Evolutionary conservation across 495 filamentous ascomycete genomes (phyloP).

Genomic region (Rhizodiscina lignyota): DNA sequence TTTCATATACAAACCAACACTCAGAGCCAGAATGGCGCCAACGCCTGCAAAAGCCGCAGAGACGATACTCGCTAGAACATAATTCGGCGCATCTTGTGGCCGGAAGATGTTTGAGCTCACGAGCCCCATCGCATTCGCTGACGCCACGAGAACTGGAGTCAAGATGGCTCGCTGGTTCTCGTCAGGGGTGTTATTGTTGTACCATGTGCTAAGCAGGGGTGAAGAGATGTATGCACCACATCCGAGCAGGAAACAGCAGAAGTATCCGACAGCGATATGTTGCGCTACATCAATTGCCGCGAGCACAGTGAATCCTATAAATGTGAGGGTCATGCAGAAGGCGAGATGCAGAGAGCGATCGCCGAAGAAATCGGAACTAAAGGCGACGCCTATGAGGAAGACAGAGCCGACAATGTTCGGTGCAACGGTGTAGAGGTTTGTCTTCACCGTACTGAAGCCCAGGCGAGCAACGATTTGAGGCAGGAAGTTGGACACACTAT

Average conservation of each 20-base stretch:
- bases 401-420: slow-evolving; percentile 8
- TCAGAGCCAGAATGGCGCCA: slow-evolving; percentile 38
- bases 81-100: slow-evolving; percentile 50
- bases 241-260: slow-evolving; percentile 24
- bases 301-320: slow-evolving; percentile 11
- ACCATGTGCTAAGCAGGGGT: slow-evolving; percentile 40
- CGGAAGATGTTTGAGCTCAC: slow-evolving; percentile 61
- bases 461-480: slow-evolving; percentile 9
- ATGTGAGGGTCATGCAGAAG: slow-evolving; percentile 1
- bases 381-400: slow-evolving; percentile 11
- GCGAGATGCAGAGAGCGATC: slow-evolving; percentile 7
- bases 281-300: slow-evolving; percentile 7
- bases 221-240: slow-evolving; percentile 25
- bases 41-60: slow-evolving; percentile 55
- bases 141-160: slow-evolving; percentile 55
- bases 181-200: slow-evolving; percentile 68
- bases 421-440: slow-evolving; percentile 11
- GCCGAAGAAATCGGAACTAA: slow-evolving; percentile 6
- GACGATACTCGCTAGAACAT: slow-evolving; percentile 55
- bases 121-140: slow-evolving; percentile 71
- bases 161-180: slow-evolving; percentile 54
- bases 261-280: slow-evolving; percentile 16
- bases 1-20: slow-evolving; percentile 51
- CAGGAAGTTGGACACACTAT: slow-evolving; percentile 52
- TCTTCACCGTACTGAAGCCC: slow-evolving; percentile 5